These are phyloP conservation scores for Tetrapisispora iriomotensis DNA, from an alignment of 805 yeast genomes.

Conservation along the genomic window DNA sequence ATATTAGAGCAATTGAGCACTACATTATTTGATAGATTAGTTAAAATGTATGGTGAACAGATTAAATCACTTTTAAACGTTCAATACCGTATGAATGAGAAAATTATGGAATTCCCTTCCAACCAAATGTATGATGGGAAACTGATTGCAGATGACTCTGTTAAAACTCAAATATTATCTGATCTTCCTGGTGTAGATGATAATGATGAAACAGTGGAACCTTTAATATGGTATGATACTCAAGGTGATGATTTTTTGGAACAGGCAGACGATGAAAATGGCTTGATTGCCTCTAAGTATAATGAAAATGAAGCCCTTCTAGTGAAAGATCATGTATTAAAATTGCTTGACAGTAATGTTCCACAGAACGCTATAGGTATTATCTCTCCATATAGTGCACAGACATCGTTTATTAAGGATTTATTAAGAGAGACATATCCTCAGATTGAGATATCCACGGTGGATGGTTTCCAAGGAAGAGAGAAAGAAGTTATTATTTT, in stretches of 20 bases:
- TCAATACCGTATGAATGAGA: conserved; percentile 81
- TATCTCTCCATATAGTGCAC: conserved; percentile 87
- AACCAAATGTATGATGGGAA: conserved; percentile 50
- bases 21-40: conserved; percentile 76
- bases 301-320: conserved; percentile 70
- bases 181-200: conserved; percentile 45
- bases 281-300: conserved; percentile 45
- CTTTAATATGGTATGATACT: conserved; percentile 81
- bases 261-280: conserved; percentile 32
- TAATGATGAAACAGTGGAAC: conserved; percentile 46
- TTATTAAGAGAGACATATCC: conserved; percentile 33
- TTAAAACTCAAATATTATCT: conserved; percentile 39
- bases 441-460: conserved; percentile 68
- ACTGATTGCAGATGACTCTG: conserved; percentile 53
- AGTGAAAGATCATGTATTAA: conserved; percentile 46
- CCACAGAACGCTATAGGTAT: conserved; percentile 57
- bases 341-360: conserved; percentile 46
- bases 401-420: conserved; percentile 53
- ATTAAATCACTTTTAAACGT: conserved; percentile 54
- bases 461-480: conserved; percentile 95
- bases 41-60: conserved; percentile 37
- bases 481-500: conserved; percentile 83
- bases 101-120: conserved; percentile 75
- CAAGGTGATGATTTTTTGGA: conserved; percentile 83
- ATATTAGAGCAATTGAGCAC: conserved; percentile 41